Conservation (phyloP, 148 eudicot genomes). For the Talinum fruticosum region DNA sequence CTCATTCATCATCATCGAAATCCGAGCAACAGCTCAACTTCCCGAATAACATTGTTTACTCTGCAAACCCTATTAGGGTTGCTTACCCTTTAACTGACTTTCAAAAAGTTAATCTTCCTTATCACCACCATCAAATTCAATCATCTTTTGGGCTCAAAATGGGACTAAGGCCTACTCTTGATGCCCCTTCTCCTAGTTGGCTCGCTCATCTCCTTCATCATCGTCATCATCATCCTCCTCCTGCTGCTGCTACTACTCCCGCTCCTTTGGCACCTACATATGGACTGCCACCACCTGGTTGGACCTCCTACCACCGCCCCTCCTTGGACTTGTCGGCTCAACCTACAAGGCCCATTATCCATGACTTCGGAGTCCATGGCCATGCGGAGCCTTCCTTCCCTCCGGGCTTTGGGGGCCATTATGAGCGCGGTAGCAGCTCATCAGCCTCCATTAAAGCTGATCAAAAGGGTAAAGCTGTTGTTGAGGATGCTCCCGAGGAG, state of each 20-base stretch:
- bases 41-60: neutral
- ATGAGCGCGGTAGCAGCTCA: neutral
- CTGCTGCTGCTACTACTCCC: neutral
- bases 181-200: neutral
- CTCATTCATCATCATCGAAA: neutral
- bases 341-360: neutral
- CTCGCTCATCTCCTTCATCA: neutral
- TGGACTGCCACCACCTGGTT: neutral
- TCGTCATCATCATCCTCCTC: neutral
- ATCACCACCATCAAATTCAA: neutral
- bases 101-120: neutral
- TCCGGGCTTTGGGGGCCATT: neutral
- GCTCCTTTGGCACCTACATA: neutral
- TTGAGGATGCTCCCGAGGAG: neutral
- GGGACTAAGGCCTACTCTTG: neutral
- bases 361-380: neutral
- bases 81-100: neutral
- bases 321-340: neutral
- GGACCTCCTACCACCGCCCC: neutral
- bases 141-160: neutral
- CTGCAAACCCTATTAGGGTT: slow-evolving; percentile 8
- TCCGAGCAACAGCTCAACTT: neutral
- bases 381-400: neutral
- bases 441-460: neutral
- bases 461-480: neutral